These are phyloP conservation scores for Aspergillus aculeatinus DNA, from an alignment of 2,329 filamentous ascomycete species.

Conservation along the genomic window DNA sequence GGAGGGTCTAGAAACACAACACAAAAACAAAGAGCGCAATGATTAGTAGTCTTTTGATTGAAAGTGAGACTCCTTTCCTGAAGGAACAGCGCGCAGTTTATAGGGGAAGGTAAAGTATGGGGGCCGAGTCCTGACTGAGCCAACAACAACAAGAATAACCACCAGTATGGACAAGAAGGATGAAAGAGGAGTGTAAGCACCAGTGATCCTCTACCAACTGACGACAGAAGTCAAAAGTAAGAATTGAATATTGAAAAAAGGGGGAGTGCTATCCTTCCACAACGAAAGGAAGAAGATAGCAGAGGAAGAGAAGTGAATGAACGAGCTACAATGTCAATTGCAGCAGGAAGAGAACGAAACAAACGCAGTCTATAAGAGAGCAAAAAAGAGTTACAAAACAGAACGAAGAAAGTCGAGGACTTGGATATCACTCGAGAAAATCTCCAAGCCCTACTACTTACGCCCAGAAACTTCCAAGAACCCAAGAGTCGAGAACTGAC, in stretches of 20 bases:
- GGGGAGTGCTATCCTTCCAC: not conserved
- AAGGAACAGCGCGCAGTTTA: not conserved
- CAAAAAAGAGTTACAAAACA: not conserved
- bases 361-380: constrained; percentile 1
- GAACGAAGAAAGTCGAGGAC: not conserved
- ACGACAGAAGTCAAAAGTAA: not conserved
- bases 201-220: not conserved
- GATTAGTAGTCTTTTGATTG: not conserved
- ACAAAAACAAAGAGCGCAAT: not conserved
- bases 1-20: constrained; percentile 4
- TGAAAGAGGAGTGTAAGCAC: not conserved
- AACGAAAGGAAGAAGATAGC: not conserved
- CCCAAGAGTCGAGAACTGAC: constrained; percentile 2
- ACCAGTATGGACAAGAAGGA: not conserved
- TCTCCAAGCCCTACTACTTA: not conserved
- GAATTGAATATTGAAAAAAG: not conserved
- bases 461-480: not conserved
- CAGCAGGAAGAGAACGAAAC: not conserved
- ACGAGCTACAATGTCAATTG: constrained; percentile 7
- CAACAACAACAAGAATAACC: not conserved
- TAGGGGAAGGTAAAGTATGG: constrained; percentile 5
- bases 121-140: constrained; percentile 16
- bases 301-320: constrained; percentile 10
- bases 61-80: constrained; percentile 1
- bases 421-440: constrained; percentile 1